These are phyloP conservation scores for Camellia oleifera DNA, from an alignment of 179 eudicot genomes.

Conservation along the genomic window DNA sequence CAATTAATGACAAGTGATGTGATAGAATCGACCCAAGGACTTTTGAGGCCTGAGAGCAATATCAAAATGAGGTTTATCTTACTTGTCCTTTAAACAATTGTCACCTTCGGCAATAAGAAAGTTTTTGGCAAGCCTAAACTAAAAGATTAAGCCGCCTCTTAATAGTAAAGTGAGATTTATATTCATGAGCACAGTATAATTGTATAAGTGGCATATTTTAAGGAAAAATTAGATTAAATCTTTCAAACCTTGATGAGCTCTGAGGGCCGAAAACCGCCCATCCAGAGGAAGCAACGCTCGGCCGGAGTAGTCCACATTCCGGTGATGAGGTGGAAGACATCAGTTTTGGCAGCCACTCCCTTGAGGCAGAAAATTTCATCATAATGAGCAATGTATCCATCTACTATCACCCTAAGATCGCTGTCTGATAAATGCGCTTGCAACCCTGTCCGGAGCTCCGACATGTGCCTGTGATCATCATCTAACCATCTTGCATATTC, in stretches of 20 bases:
- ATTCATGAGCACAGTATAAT: background rate
- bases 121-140: too few species aligned
- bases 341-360: constrained; percentile 75
- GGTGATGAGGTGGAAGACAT: constrained; percentile 81
- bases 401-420: constrained; percentile 69
- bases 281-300: constrained; percentile 99
- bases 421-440: constrained; percentile 83
- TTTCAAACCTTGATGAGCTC: constrained; percentile 86
- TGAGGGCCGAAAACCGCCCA: constrained; percentile 96
- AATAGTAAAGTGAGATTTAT: background rate
- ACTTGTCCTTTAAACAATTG: too few species aligned
- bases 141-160: too few species aligned
- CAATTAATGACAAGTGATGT: background rate
- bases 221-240: background rate
- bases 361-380: constrained; percentile 80
- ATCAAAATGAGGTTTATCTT: too few species aligned
- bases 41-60: too few species aligned
- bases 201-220: background rate
- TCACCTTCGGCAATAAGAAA: too few species aligned
- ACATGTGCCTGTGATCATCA: constrained; percentile 81
- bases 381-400: constrained; percentile 73
- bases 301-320: constrained; percentile 97
- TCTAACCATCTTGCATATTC: constrained; percentile 95
- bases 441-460: constrained; percentile 71
- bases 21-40: background rate